Base-by-base conservation (phyloP, 176 grass and related monocot genomes). In the Panicum miliaceum region DNA sequence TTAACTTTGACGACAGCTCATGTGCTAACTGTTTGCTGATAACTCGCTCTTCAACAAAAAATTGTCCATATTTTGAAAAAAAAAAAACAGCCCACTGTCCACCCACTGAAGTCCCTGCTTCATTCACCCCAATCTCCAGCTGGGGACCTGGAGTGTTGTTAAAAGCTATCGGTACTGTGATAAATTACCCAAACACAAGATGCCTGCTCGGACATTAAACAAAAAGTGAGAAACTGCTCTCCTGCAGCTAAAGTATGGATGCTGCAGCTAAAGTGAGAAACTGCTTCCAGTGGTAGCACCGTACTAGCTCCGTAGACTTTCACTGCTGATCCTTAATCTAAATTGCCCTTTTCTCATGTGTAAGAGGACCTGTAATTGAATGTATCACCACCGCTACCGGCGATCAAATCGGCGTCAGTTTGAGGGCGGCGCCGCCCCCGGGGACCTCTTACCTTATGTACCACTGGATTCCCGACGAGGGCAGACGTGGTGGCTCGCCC, bases 151-250 rank as follows among this genome's bases (percentile, higher is more conserved):
- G 48, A 60, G 22, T 47, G 13, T 38, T 26, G 60, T 34, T 46
- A 48, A 74, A 68, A 81, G 19, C 64, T 40, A 41, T 32, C 37
- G 60, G 25, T 57, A 25, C 15, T 42, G 29, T 71, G 20, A 76
- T 57, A 25, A 2, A 43, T 61, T 56, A 25, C 7, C 43, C 62
- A 81, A 47, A 25, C 10, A 45, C 61, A 75, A 57, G 67, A 67
- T 71, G 3, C 9, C 80, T 83, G 84, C 15, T 73, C 80, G 61
- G 19, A 54, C 35, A 80, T 66, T 41, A 86, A 73, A 59, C 53
- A 75, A 1, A 75, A 75, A 25, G 59, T 65, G 36, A 86, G 26
- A 70, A 69, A 70, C 35, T 26, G 69, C 37, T 18, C 18, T 36
- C 27, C 26, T 68, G 14, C 7, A 40, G 20, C 61, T 68, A 29